phyloP scores from a whole-genome alignment of 164 flowering plant species.

The Piper betle region DNA sequence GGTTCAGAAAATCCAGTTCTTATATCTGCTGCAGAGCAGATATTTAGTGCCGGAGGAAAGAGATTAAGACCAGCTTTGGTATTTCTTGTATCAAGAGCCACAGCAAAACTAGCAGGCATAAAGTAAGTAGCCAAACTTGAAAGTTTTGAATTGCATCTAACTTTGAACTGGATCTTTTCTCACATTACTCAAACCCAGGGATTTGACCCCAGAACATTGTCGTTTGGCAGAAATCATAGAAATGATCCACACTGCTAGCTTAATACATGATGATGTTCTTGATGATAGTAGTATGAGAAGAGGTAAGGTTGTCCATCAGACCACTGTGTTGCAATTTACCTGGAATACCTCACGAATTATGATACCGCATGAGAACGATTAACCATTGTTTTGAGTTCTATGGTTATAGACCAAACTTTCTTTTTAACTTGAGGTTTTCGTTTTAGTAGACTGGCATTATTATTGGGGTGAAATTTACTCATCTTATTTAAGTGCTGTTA shows the following conservation, averaged over 20 bases:
- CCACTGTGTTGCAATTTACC: background rate
- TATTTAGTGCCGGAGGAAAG: conserved; percentile 98
- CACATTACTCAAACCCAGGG: conserved; percentile 32
- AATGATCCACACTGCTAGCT: conserved; percentile 97
- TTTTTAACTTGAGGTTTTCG: background rate
- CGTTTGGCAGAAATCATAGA: conserved; percentile 95
- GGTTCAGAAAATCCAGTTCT: conserved; percentile 95
- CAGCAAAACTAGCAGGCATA: conserved; percentile 56
- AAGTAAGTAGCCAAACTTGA: conserved; percentile 28
- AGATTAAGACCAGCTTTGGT: conserved; percentile 95
- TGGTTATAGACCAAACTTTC: background rate
- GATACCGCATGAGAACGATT: no score
- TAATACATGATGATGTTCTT: conserved; percentile 91
- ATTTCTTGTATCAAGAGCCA: conserved; percentile 81
- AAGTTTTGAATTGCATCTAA: background rate
- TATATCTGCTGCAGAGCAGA: conserved; percentile 94
- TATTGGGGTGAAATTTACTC: no score
- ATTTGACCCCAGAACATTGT: conserved; percentile 71
- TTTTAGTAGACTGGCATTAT: background rate
- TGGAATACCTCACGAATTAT: background rate
- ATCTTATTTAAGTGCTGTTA: no score
- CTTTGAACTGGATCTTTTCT: background rate
- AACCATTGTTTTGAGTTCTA: background rate
- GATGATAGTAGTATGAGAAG: conserved; percentile 89
- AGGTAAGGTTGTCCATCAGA: conserved; percentile 27